Evolutionary conservation across 1,284 basidiomycete genomes (phyloP).

Genomic region (Neonothopanus nambi): DNA sequence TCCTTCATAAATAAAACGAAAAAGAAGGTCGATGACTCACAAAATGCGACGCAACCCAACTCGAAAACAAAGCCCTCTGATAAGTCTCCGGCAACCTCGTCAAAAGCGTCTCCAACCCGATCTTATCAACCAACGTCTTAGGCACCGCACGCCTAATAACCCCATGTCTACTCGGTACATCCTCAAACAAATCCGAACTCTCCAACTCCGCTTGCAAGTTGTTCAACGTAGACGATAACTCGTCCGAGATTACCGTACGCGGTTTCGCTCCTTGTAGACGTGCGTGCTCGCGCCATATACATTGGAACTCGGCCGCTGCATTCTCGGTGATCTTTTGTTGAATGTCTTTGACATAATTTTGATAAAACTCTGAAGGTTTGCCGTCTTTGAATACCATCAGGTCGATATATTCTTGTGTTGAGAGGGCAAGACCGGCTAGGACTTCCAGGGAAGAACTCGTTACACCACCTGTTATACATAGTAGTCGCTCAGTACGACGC

Average conservation of each 20-base stretch:
- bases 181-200: constrained; percentile 86
- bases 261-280: constrained; percentile 79
- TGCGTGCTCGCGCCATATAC: constrained; percentile 91
- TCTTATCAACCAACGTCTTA: constrained; percentile 81
- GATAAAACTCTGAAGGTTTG: constrained; percentile 83
- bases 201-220: constrained; percentile 90
- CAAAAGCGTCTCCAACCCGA: constrained; percentile 84
- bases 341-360: constrained; percentile 91
- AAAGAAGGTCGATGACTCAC: no score
- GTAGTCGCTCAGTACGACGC: neutral
- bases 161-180: constrained; percentile 72
- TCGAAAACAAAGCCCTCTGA: constrained; percentile 87
- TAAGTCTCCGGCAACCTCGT: constrained; percentile 86
- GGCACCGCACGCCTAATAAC: constrained; percentile 89
- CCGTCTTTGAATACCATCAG: constrained; percentile 95
- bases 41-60: constrained; percentile 89
- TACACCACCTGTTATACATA: constrained; percentile 75
- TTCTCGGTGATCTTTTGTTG: constrained; percentile 92
- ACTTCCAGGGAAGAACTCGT: constrained; percentile 97
- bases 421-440: constrained; percentile 86
- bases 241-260: constrained; percentile 91
- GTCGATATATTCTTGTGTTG: constrained; percentile 84
- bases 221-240: constrained; percentile 87
- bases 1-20: constrained; percentile 6
- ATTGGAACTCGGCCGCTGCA: constrained; percentile 90